Conservation (phyloP, 1,284 basidiomycete species). For the Melampsora americana region DNA sequence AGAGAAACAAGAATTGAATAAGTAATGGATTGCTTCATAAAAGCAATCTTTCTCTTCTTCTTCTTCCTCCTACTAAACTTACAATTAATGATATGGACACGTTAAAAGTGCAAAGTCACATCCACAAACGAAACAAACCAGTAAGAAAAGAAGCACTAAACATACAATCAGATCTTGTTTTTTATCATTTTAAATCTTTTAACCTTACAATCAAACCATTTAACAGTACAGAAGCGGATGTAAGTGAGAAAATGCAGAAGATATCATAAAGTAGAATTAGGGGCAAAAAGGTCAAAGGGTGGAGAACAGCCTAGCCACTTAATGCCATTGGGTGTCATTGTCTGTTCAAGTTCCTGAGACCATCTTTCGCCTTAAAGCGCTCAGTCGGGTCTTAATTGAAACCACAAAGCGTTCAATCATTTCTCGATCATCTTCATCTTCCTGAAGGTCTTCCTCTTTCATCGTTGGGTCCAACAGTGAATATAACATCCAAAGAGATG, state of each 20-base stretch:
- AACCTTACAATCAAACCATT: too few relatives aligned
- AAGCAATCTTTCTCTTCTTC: too few relatives aligned
- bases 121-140: too few relatives aligned
- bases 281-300: not conserved
- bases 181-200: too few relatives aligned
- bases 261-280: not conserved
- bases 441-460: slow-evolving; percentile 61
- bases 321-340: too few relatives aligned
- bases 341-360: not conserved
- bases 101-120: too few relatives aligned
- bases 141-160: too few relatives aligned
- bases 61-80: too few relatives aligned
- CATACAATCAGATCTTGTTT: too few relatives aligned
- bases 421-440: slow-evolving; percentile 3
- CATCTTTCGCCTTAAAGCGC: not conserved
- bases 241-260: not conserved
- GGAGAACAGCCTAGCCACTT: not conserved
- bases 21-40: not conserved
- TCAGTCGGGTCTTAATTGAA: slow-evolving; percentile 10
- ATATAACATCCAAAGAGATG: slow-evolving; percentile 85
- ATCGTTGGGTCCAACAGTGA: slow-evolving; percentile 85
- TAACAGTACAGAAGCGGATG: too few relatives aligned
- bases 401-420: slow-evolving; percentile 7
- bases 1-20: not conserved
- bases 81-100: too few relatives aligned